These are phyloP conservation scores for Saposhnikovia divaricata DNA, from an alignment of 129 eudicot genomes.

Conservation along the genomic window DNA sequence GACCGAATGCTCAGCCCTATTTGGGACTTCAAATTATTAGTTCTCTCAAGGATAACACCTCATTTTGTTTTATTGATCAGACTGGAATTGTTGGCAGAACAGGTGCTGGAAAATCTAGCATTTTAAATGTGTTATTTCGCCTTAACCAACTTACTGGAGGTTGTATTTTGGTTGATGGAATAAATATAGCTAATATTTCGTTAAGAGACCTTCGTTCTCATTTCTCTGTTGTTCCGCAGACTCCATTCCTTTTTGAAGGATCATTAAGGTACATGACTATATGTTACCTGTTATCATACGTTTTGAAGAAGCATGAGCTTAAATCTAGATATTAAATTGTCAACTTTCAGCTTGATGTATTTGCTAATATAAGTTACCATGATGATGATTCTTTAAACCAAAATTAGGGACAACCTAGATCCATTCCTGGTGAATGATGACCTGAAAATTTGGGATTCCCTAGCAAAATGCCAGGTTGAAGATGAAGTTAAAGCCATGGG, in stretches of 20 bases:
- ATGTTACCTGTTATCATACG: neutral
- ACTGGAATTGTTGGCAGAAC: conserved; percentile 96
- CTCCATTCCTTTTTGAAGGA: conserved; percentile 88
- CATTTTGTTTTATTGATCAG: conserved; percentile 25
- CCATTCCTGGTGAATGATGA: conserved; percentile 52
- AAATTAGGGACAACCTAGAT: conserved; percentile 72
- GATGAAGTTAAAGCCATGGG: conserved; percentile 64
- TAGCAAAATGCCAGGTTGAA: conserved; percentile 69
- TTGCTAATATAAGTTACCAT: neutral
- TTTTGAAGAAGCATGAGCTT: neutral
- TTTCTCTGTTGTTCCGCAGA: conserved; percentile 86
- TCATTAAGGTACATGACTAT: conserved; percentile 52
- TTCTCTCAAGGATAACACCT: conserved; percentile 2
- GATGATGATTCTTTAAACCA: neutral
- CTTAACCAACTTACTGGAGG: conserved; percentile 71
- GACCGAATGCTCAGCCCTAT: no score
- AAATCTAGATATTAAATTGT: neutral
- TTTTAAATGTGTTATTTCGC: conserved; percentile 82
- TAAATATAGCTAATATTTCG: conserved; percentile 52
- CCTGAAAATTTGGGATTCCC: conserved; percentile 56
- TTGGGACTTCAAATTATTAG: neutral
- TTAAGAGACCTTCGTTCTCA: conserved; percentile 76
- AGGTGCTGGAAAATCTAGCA: conserved; percentile 97
- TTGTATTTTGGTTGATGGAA: conserved; percentile 62
- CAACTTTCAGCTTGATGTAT: neutral